Percentiles rank a stretch among this genome's conserved stretches.
Evolutionary conservation across 2,329 filamentous ascomycete genomes (phyloP).

Genomic region (Fonsecaea pedrosoi): DNA sequence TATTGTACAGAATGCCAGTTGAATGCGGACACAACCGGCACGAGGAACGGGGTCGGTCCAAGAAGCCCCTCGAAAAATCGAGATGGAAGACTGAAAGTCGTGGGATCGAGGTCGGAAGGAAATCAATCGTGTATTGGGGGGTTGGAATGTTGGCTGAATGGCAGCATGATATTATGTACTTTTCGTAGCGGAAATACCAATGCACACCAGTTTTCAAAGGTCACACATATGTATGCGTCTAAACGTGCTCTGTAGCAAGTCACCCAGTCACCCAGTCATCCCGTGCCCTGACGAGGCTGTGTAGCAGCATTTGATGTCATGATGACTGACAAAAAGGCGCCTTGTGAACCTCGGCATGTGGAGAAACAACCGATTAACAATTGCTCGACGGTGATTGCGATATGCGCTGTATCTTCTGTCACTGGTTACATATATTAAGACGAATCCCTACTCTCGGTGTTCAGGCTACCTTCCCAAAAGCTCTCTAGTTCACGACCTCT

Average conservation of each 20-base stretch:
- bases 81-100: background rate
- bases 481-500: background rate
- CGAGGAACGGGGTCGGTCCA: background rate
- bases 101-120: conserved; percentile 7
- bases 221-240: background rate
- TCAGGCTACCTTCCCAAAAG: background rate
- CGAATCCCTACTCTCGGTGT: background rate
- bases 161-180: conserved; percentile 35
- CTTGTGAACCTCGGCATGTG: conserved; percentile 24
- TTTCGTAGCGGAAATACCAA: conserved; percentile 35
- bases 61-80: background rate
- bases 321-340: background rate
- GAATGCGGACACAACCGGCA: background rate
- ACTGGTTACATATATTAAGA: conserved; percentile 13
- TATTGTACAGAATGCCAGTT: conserved; percentile 25
- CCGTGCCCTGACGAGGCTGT: background rate
- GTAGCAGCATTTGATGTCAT: background rate
- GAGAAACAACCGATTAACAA: conserved; percentile 5
- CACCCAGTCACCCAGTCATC: too few relatives aligned
- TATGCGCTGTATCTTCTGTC: conserved; percentile 31
- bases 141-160: conserved; percentile 12
- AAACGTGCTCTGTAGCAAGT: too few relatives aligned
- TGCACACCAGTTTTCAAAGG: conserved; percentile 8
- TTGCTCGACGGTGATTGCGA: conserved; percentile 18
- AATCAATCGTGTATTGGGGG: background rate